Evolutionary conservation across 1,284 basidiomycete genomes (phyloP).

Genomic region (Takashimella koratensis): DNA sequence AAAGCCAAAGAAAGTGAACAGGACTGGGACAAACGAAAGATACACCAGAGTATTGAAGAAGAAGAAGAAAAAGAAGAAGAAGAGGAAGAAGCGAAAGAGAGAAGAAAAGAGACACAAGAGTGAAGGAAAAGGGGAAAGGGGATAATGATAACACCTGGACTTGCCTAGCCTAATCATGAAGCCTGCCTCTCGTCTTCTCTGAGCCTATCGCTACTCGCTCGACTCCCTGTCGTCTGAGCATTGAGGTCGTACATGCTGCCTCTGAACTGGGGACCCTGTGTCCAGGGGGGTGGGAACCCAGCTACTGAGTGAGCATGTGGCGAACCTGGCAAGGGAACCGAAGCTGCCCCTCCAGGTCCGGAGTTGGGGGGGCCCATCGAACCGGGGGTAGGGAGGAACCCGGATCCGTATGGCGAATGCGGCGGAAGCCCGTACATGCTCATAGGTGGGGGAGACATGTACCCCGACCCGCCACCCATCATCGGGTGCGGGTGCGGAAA

Average conservation of each 20-base stretch:
- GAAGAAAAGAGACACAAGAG: neutral
- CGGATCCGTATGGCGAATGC: neutral
- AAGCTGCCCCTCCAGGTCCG: neutral
- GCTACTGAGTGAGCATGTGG: neutral
- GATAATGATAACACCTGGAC: neutral
- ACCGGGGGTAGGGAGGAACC: too few species aligned
- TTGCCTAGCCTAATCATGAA: neutral
- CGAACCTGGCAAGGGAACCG: neutral
- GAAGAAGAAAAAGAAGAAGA: neutral
- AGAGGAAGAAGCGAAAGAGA: neutral
- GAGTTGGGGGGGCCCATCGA: too few species aligned
- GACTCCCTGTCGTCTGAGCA: neutral
- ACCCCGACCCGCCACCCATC: neutral
- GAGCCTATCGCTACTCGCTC: neutral
- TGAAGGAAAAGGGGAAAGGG: neutral
- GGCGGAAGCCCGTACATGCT: neutral
- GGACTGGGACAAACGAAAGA: too few species aligned
- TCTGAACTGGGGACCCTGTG: neutral
- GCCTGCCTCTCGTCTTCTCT: neutral
- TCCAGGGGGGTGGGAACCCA: too few species aligned
- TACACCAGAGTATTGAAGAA: too few species aligned
- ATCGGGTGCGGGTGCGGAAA: slow-evolving; percentile 1
- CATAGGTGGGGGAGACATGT: too few species aligned
- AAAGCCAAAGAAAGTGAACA: too few species aligned
- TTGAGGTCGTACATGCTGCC: neutral